Conservation (phyloP, 768 basidiomycete genomes). For the Serpula lacrymans region DNA sequence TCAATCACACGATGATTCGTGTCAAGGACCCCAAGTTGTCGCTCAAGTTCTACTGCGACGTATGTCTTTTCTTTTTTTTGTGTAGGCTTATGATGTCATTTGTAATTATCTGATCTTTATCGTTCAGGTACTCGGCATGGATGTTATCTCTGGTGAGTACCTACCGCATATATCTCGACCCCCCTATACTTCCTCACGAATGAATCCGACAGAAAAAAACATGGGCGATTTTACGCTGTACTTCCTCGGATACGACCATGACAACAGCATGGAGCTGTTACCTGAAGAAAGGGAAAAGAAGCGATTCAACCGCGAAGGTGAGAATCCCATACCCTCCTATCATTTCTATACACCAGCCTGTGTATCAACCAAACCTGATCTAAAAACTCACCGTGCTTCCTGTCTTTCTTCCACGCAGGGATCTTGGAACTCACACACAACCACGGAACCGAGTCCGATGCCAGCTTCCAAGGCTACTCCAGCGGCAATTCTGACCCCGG, state of each 20-base stretch:
- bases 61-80: constrained; percentile 22
- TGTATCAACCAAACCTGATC: background rate
- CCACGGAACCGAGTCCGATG: constrained; percentile 84
- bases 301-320: constrained; percentile 67
- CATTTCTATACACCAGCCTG: background rate
- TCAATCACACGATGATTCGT: constrained; percentile 88
- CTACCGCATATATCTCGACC: too few relatives aligned
- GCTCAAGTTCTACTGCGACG: constrained; percentile 76
- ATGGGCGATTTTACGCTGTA: constrained; percentile 71
- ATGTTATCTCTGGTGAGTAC: constrained; percentile 54
- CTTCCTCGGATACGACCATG: constrained; percentile 80
- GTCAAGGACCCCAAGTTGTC: constrained; percentile 85
- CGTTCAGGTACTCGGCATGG: constrained; percentile 67
- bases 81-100: background rate
- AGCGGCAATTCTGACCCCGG: constrained; percentile 85
- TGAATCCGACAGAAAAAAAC: constrained; percentile 41
- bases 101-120: background rate
- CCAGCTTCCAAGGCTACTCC: constrained; percentile 76
- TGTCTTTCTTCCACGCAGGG: constrained; percentile 35
- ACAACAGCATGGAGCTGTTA: constrained; percentile 42
- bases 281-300: constrained; percentile 49
- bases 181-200: too few relatives aligned
- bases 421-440: constrained; percentile 86
- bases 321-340: constrained; percentile 3
- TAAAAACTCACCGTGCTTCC: background rate